phyloP scores from a whole-genome alignment of 202 grass and related monocot species.

The Zoysia matrella region DNA sequence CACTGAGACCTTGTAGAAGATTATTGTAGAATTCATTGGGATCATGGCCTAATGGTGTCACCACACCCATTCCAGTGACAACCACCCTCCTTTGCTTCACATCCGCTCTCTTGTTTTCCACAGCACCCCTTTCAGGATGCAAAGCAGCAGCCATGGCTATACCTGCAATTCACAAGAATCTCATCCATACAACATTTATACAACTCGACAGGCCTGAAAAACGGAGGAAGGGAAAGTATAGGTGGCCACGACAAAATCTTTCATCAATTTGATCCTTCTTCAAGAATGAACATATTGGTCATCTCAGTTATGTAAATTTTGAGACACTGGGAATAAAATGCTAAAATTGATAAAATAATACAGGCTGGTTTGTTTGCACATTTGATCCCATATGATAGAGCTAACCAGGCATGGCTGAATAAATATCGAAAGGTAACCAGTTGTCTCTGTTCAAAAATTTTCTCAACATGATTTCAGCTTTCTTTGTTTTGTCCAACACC shows the following conservation, averaged over 20 bases:
- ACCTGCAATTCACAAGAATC: conserved; percentile 55
- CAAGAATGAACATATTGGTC: conserved; percentile 8
- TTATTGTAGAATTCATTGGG: conserved; percentile 95
- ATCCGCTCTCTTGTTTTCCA: conserved; percentile 58
- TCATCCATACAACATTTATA: conserved; percentile 29
- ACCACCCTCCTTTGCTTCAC: conserved; percentile 77
- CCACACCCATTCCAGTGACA: conserved; percentile 32
- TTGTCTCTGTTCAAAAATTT: conserved; percentile 1
- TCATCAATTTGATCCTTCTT: conserved; percentile 20
- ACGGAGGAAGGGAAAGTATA: conserved; percentile 30
- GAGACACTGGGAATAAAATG: not conserved
- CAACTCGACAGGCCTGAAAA: not conserved
- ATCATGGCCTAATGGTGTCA: conserved; percentile 95
- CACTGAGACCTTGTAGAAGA: conserved; percentile 85
- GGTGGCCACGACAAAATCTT: not conserved
- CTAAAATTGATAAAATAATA: conserved; percentile 12
- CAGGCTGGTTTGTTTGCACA: conserved; percentile 23
- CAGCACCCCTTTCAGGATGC: conserved; percentile 71
- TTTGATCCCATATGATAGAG: not conserved
- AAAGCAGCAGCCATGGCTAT: conserved; percentile 80
- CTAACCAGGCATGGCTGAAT: not conserved
- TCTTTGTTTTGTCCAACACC: conserved; percentile 13
- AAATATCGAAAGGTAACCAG: conserved; percentile 1
- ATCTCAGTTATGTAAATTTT: not conserved
- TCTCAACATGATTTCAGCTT: conserved; percentile 6